Evolutionary conservation across 2,329 filamentous ascomycete species (phyloP).

Genomic region (Ophiostoma australiae): DNA sequence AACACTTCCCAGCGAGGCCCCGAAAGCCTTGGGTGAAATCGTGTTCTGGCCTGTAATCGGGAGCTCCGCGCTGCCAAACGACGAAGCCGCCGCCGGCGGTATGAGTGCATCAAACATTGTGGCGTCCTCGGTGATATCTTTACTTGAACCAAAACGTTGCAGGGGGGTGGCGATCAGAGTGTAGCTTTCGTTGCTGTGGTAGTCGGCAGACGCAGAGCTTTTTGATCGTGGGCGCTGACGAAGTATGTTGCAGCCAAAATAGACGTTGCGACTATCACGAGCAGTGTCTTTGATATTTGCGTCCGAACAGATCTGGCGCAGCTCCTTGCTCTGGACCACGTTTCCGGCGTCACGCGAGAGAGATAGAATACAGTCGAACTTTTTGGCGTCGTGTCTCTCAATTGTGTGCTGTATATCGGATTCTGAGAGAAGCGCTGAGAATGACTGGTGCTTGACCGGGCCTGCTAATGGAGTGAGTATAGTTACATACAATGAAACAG

Average conservation of each 20-base stretch:
- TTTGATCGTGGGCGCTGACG: constrained; percentile 34
- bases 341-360: constrained; percentile 31
- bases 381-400: constrained; percentile 42
- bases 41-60: neutral
- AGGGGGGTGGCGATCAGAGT: constrained; percentile 47
- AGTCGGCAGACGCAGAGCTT: constrained; percentile 28
- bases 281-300: constrained; percentile 19
- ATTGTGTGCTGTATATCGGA: constrained; percentile 20
- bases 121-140: neutral
- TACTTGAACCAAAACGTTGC: constrained; percentile 14
- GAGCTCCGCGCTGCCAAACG: neutral
- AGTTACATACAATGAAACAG: neutral
- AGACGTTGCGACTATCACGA: constrained; percentile 33
- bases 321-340: constrained; percentile 12
- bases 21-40: constrained; percentile 20
- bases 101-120: constrained; percentile 25
- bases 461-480: neutral
- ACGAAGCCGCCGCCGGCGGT: constrained; percentile 8
- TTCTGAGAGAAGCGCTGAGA: constrained; percentile 15
- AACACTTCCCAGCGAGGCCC: neutral
- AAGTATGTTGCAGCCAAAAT: constrained; percentile 52
- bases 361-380: constrained; percentile 49
- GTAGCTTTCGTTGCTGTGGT: constrained; percentile 38
- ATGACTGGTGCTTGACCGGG: constrained; percentile 17
- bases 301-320: constrained; percentile 22